Evolutionary conservation across 768 basidiomycete species (phyloP), one percentile per base, ranked within the genome.

Genomic region (Phaffia australis): DNA sequence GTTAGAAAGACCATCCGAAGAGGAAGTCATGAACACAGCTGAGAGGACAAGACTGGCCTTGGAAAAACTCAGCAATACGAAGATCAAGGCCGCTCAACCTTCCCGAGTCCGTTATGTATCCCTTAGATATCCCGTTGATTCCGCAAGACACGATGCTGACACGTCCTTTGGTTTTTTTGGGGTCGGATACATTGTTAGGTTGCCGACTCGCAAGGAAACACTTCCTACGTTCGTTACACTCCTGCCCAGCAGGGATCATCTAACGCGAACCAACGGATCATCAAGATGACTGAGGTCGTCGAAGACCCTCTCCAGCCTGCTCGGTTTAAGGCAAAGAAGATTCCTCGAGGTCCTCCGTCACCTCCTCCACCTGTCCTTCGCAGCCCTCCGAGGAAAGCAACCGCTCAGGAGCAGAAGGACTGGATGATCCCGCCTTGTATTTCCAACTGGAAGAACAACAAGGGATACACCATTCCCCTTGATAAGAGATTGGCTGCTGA

Each of bases 381-480:
- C 49, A 91, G 88, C 80, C 95, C 95, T 15, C 95, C 95, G 7
- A 82, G 95, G 63, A 93, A 95, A 73, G 93, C 92, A 3, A 94
- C 94, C 0, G 88, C 89, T 9, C 88, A 90, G 64, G 95, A 99
- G 75, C 94, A 97, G 79, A 99, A 98, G 79, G 95, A 98, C 73
- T 98, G 95, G 95, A 95, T 97, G 92, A 97, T 99, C 65, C 95
- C 95, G 21, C 95, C 95, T 21, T 98, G 94, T 76, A 97, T 99
- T 68, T 94, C 90, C 30, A 99, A 99, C 78, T 99, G 95, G 95
- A 99, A 99, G 80, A 99, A 99, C 81, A 97, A 98, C 84, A 99
- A 98, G 79, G 95, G 95, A 82, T 99, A 93, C 76, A 98, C 95
- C 1, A 97, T 98, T 73, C 94, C 95, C 48, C 81, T 98, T 46